These are phyloP conservation scores for Fraxinus sp. DNA, from an alignment of 305 asterid genomes.

Conservation along the genomic window DNA sequence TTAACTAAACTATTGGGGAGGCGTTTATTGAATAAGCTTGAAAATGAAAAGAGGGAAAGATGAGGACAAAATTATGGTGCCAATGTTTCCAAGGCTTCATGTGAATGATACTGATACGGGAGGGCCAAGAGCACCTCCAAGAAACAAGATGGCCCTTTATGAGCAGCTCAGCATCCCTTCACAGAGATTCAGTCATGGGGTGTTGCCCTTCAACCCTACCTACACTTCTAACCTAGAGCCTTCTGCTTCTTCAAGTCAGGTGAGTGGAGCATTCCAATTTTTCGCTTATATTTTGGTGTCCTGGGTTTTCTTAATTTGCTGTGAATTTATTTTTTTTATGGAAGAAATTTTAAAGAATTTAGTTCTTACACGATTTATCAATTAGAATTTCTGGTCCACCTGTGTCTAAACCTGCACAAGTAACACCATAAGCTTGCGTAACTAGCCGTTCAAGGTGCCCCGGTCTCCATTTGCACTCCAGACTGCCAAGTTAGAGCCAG, in stretches of 20 bases:
- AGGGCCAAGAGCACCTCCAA: slow-evolving; percentile 99
- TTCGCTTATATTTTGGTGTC: background rate
- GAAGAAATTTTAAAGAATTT: background rate
- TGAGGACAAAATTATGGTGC: slow-evolving; percentile 69
- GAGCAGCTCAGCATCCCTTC: slow-evolving; percentile 95
- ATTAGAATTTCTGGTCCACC: background rate
- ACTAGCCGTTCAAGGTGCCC: background rate
- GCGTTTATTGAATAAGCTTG: slow-evolving; percentile 1
- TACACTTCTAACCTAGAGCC: slow-evolving; percentile 33
- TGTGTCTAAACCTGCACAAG: background rate
- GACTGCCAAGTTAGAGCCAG: background rate
- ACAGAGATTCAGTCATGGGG: slow-evolving; percentile 51
- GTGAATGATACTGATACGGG: slow-evolving; percentile 87
- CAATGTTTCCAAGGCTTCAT: slow-evolving; percentile 97
- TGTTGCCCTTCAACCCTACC: slow-evolving; percentile 29
- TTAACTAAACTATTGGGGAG: slow-evolving; percentile 3
- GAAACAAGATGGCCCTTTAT: slow-evolving; percentile 97
- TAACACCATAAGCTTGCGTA: background rate
- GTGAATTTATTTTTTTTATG: background rate
- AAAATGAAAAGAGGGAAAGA: slow-evolving; percentile 76
- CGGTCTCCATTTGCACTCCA: background rate
- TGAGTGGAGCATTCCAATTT: slow-evolving; percentile 23
- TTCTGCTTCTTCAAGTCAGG: slow-evolving; percentile 55
- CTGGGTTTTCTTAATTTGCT: background rate
- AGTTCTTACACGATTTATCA: background rate